Evolutionary conservation across 1,284 basidiomycete genomes (phyloP), one percentile per base, ranked within the genome.

Genomic region (Naganishia cerealis): DNA sequence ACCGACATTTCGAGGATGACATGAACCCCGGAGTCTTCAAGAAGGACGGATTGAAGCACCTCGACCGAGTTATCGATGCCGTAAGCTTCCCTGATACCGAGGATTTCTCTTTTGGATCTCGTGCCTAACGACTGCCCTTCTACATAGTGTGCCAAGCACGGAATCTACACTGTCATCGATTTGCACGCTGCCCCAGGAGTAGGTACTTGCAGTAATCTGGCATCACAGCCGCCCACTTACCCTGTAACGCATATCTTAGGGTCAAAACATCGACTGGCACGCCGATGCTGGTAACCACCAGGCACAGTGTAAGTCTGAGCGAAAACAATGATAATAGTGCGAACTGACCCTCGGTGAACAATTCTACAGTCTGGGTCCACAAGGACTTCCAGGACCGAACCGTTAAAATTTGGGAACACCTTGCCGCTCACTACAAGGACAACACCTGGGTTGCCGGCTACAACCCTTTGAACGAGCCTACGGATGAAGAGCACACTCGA

Each of bases 401-500:
- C 2, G 79, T 90, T 50, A 86, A 85, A 84, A 82, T 90, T 38
- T 90, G 89, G 89, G 83, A 82, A 61, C 80, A 87, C 73, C 81
- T 90, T n/a, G 87, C 88, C 0, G 63, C 54, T 43, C 86, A 86
- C 72, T 90, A 90, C 79, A 85, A 82, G 67, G 83, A 84, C 67
- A 87, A 90, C 74, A 77, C 83, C 53, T 90, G 89, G 89, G 78
- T 82, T 21, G 76, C 76, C 21, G 76, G 78, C 84, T 91, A 89
- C 78, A 90, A 90, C 78, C 85, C 86, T 5, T 81, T 91, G 56
- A 91, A 90, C 78, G 89, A 91, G 77, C 90, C 89, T 8, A 84
- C 88, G 0, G 88, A 90, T 75, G 76, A 81, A 15, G 71, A 79
- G 54, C 77, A 77, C 6, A 66, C 55, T 15, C 76, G 85, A 4